Percentiles rank a stretch among this genome's conserved stretches.
These are phyloP conservation scores for Didymellaceae sp. DNA, from an alignment of 2,329 filamentous ascomycete species.

Conservation along the genomic window DNA sequence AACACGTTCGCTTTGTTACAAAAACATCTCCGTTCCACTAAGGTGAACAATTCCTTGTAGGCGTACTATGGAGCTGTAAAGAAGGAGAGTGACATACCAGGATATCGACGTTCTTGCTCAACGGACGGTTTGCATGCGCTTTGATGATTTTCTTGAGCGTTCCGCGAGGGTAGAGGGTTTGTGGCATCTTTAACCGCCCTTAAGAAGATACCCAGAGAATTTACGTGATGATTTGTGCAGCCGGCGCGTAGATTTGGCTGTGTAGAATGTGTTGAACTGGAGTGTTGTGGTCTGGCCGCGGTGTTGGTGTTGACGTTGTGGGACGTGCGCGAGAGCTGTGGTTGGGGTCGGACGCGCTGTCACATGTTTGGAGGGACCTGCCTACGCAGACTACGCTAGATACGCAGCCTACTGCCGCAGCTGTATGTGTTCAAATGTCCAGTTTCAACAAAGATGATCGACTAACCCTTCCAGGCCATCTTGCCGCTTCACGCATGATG, in stretches of 20 bases:
- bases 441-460: not conserved
- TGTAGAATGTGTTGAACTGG: not conserved
- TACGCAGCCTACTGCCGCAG: not conserved
- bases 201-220: too few relatives aligned
- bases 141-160: slow-evolving; percentile 91
- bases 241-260: not conserved
- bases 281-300: not conserved
- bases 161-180: slow-evolving; percentile 79
- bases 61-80: too few relatives aligned
- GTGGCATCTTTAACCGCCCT: slow-evolving; percentile 71
- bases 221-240: not conserved
- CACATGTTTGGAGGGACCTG: slow-evolving; percentile 21
- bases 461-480: too few relatives aligned
- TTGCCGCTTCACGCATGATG: too few relatives aligned
- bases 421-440: not conserved
- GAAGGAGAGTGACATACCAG: slow-evolving; percentile 62
- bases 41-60: too few relatives aligned
- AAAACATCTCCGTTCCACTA: too few relatives aligned
- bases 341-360: slow-evolving; percentile 16
- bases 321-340: slow-evolving; percentile 12
- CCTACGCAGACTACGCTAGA: too few relatives aligned
- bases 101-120: slow-evolving; percentile 87
- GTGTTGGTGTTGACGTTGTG: slow-evolving; percentile 19
- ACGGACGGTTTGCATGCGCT: slow-evolving; percentile 78
- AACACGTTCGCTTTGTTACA: too few relatives aligned